Base-by-base conservation (phyloP, 495 filamentous ascomycete species). In the Aspergillus conjunctus region DNA sequence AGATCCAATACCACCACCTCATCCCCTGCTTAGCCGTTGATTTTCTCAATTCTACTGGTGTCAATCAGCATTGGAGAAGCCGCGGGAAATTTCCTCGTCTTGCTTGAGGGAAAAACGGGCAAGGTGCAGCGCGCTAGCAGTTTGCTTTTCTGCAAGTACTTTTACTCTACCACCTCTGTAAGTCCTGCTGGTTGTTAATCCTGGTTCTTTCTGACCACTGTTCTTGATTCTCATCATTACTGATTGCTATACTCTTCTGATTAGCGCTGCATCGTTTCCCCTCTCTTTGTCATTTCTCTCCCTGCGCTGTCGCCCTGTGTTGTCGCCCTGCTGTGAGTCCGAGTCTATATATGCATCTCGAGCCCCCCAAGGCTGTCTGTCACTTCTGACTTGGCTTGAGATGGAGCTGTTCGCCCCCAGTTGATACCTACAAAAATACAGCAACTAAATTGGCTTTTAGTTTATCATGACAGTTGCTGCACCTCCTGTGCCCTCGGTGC, bases 391-490 rank as follows among this genome's bases (percentile, higher is more conserved):
- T 41, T 51, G 18, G 43, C 31, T 32, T 32, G 20, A 26, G 18
- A 51, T 52, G 34, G 15, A 59, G 22, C 32, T 32, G 7, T 46
- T 45, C 46, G 39, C 5, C 2, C 26, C 26, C 26, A 26, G 26
- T 26, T 26, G 2, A 26, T 26, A 26, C 26, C 39, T 39, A n/a
- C n/a, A n/a, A n/a, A n/a, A n/a, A n/a, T n/a, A n/a, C n/a, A n/a
- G n/a, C n/a, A n/a, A n/a, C n/a, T n/a, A n/a, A n/a, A n/a, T n/a
- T n/a, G n/a, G n/a, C n/a, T 37, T 26, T 32, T 61, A 66, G 63
- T 44, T 52, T 56, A 62, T 51, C 63, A 79, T 80, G 76, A 75
- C 76, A 37, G 68, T 70, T 59, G 68, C 76, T 66, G 75, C 76
- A 54, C 71, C 75, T 37, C 74, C 73, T 34, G 75, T 77, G 66